Conservation (phyloP, 2,329 filamentous ascomycete genomes). For the Esteya vermicola region DNA sequence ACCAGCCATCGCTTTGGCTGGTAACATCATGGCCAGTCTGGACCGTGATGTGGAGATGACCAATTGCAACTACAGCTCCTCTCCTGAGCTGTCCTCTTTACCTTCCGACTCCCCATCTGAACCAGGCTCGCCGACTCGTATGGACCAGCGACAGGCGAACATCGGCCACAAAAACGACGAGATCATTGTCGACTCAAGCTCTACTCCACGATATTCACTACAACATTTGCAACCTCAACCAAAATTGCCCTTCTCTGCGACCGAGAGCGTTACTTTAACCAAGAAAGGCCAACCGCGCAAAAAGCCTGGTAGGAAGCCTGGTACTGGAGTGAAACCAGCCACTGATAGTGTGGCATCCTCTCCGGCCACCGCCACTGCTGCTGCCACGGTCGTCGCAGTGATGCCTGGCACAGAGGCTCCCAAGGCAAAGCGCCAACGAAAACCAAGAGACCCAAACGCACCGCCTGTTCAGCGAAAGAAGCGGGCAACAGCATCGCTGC, state of each 20-base stretch:
- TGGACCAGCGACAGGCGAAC: conserved; percentile 17
- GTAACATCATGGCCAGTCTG: conserved; percentile 5
- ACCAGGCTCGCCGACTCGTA: conserved; percentile 28
- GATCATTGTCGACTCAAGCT: conserved; percentile 29
- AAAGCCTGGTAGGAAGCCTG: conserved; percentile 53
- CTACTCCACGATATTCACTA: conserved; percentile 17
- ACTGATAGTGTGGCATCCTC: conserved; percentile 14
- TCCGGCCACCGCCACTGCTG: conserved; percentile 16
- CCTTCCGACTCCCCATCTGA: conserved; percentile 36
- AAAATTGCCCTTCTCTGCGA: no score
- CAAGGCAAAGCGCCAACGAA: conserved; percentile 39
- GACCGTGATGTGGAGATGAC: conserved; percentile 18
- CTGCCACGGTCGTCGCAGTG: no score
- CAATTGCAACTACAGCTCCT: conserved; percentile 27
- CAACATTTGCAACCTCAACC: conserved; percentile 11
- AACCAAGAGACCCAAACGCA: conserved; percentile 45
- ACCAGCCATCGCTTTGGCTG: not conserved
- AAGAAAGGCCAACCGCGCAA: conserved; percentile 45
- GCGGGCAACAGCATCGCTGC: conserved; percentile 24
- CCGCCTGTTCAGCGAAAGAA: conserved; percentile 39
- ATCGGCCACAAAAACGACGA: conserved; percentile 22
- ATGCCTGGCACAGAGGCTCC: conserved; percentile 20
- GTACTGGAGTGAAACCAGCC: conserved; percentile 21
- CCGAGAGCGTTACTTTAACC: conserved; percentile 30
- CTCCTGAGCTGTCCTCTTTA: conserved; percentile 36